Percentiles rank a stretch among this genome's conserved stretches.
These are phyloP conservation scores for Fonsecaea pedrosoi DNA, from an alignment of 2,329 filamentous ascomycete species.

Conservation along the genomic window DNA sequence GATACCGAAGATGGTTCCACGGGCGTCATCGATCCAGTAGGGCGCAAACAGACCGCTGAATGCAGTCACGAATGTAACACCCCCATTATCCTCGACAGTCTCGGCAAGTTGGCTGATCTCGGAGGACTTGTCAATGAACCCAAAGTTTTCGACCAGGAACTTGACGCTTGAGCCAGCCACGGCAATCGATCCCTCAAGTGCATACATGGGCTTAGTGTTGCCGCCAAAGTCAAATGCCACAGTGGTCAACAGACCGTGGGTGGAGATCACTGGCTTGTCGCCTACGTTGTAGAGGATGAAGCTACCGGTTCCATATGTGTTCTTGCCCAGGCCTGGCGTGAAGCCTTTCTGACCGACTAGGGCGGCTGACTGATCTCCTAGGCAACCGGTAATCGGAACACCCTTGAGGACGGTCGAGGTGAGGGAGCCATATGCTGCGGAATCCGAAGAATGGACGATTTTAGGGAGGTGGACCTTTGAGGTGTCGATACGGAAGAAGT, in stretches of 20 bases:
- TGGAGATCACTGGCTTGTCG: slow-evolving; percentile 81
- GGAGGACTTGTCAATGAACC: slow-evolving; percentile 65
- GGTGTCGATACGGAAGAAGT: slow-evolving; percentile 78
- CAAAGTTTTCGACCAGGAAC: slow-evolving; percentile 72
- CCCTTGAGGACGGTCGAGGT: slow-evolving; percentile 71
- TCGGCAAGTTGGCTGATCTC: slow-evolving; percentile 70
- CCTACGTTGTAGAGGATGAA: slow-evolving; percentile 91
- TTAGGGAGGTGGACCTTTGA: slow-evolving; percentile 77
- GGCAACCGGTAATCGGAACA: slow-evolving; percentile 77
- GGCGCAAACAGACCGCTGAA: slow-evolving; percentile 91
- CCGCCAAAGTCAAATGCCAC: slow-evolving; percentile 84
- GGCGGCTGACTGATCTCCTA: slow-evolving; percentile 86
- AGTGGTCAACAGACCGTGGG: slow-evolving; percentile 81
- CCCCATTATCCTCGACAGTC: slow-evolving; percentile 76
- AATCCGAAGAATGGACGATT: slow-evolving; percentile 81
- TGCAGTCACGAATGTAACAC: slow-evolving; percentile 85
- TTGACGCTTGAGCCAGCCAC: slow-evolving; percentile 83
- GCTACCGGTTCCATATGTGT: slow-evolving; percentile 89
- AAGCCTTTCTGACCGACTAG: slow-evolving; percentile 87
- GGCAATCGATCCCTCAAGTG: slow-evolving; percentile 82
- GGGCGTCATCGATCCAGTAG: slow-evolving; percentile 93
- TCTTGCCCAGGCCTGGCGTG: slow-evolving; percentile 81
- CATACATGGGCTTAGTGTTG: slow-evolving; percentile 72
- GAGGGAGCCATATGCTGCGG: slow-evolving; percentile 73
- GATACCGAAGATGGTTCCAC: slow-evolving; percentile 85